Evolutionary conservation across 1,284 basidiomycete species (phyloP).

Genomic region (Porodaedalea pini): DNA sequence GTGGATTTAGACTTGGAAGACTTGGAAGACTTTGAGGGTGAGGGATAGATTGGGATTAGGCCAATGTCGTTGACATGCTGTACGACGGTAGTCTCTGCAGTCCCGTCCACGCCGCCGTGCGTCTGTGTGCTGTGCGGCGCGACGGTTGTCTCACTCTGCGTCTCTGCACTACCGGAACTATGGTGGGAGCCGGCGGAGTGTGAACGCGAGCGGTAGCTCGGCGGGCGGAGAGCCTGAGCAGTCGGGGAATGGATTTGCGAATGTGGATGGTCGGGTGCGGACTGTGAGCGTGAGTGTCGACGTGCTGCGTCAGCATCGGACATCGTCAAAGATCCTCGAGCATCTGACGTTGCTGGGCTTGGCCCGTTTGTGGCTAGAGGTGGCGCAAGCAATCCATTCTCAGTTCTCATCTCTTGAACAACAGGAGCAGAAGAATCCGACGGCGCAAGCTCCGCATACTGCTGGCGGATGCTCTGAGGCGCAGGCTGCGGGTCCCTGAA

Average conservation of each 20-base stretch:
- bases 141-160: neutral
- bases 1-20: neutral
- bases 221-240: neutral
- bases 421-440: neutral
- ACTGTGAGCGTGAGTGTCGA: slow-evolving; percentile 4
- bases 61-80: neutral
- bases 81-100: slow-evolving; percentile 7
- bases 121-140: neutral
- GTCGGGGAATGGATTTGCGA: neutral
- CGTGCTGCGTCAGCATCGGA: neutral
- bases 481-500: slow-evolving; percentile 10
- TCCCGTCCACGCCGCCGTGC: neutral
- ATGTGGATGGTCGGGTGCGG: neutral
- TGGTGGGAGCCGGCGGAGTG: neutral
- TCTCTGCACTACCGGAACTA: neutral
- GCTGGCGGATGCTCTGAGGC: slow-evolving; percentile 2
- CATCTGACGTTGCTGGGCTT: neutral
- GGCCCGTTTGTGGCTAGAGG: neutral
- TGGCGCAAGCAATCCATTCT: neutral
- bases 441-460: slow-evolving; percentile 9
- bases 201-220: neutral
- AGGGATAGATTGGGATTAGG: neutral
- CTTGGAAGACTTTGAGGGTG: neutral
- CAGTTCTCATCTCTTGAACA: neutral
- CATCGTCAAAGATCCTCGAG: neutral